Base-by-base conservation (phyloP, 2,329 filamentous ascomycete species). In the Mycosphaerella sp. region DNA sequence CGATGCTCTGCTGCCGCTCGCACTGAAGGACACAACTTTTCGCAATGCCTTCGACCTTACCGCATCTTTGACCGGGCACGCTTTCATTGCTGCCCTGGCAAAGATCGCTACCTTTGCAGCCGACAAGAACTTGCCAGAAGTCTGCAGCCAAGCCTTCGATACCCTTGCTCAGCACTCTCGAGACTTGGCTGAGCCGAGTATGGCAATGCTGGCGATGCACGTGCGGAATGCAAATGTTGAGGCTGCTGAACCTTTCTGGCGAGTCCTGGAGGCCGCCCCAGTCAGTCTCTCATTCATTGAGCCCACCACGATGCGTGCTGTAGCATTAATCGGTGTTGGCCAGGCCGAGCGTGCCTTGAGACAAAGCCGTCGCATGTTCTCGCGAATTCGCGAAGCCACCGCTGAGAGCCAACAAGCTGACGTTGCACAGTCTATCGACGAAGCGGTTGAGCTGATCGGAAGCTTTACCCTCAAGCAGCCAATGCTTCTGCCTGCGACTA, bases 271-370 rank as follows among this genome's bases (percentile, higher is more conserved):
- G 48, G 81, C 78, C 57, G 78, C 75, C 35, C 77, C 82, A 2
- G 78, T 82, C 52, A 76, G 81, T 63, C 73, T 77, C 45, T 77
- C 81, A 30, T 85, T 94, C 68, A 86, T 95, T 56, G 89, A 95
- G 72, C 87, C 89, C 18, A 86, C 89, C 10, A 81, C 87, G 51
- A 95, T 96, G 89, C 95, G 91, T 64, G 82, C 87, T 12, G 82
- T 95, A 51, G 88, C 89, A 42, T 76, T 97, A 68, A 86, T 97
- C 65, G 86, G 87, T 48, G 88, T 87, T 56, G 89, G 89, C 37
- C 84, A 89, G 63, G 80, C 90, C 43, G 82, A 85, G n/a, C 87
- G 91, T 64, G 93, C 86, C 44, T 71, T 97, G 52, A 75, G 78
- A 10, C 82, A 93, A 66, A 84, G 87, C 8, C 87, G 93, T 61